Conservation (phyloP, 176 grass and related monocot species). For the Calamus simplicifolius region DNA sequence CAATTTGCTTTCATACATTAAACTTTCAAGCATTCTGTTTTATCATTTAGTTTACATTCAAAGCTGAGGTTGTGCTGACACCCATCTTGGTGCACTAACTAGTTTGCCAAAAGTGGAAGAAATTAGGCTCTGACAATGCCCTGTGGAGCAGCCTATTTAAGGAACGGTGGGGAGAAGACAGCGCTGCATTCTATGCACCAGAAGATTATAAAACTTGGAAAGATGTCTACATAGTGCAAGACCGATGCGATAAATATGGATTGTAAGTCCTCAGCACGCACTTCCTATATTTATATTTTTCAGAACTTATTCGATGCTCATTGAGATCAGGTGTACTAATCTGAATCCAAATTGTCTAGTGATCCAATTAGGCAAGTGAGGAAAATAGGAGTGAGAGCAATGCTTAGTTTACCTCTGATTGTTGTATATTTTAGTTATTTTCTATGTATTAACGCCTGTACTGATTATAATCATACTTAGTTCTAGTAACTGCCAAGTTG, state of each 20-base stretch:
- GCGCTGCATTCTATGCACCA: slow-evolving; percentile 60
- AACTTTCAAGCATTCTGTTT: no score
- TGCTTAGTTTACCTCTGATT: no score
- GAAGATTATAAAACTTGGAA: slow-evolving; percentile 60
- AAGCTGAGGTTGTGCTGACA: neutral
- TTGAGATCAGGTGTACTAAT: neutral
- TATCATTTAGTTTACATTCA: no score
- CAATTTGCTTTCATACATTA: no score
- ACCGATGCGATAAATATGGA: slow-evolving; percentile 74
- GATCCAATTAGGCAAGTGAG: no score
- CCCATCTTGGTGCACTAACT: neutral
- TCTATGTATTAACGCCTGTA: no score
- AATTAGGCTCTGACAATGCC: slow-evolving; percentile 56
- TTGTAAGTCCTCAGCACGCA: slow-evolving; percentile 36
- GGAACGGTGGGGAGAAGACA: slow-evolving; percentile 53
- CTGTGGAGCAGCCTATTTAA: slow-evolving; percentile 70
- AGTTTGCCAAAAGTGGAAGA: slow-evolving; percentile 86
- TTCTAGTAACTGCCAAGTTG: no score
- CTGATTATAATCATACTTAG: no score
- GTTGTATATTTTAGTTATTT: no score
- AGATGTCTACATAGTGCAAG: slow-evolving; percentile 64
- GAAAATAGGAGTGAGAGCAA: no score
- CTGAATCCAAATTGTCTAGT: no score
- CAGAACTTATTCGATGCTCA: neutral
- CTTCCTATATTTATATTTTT: neutral